phyloP scores from a whole-genome alignment of 306 rosid species.

The Lotus japonicus region DNA sequence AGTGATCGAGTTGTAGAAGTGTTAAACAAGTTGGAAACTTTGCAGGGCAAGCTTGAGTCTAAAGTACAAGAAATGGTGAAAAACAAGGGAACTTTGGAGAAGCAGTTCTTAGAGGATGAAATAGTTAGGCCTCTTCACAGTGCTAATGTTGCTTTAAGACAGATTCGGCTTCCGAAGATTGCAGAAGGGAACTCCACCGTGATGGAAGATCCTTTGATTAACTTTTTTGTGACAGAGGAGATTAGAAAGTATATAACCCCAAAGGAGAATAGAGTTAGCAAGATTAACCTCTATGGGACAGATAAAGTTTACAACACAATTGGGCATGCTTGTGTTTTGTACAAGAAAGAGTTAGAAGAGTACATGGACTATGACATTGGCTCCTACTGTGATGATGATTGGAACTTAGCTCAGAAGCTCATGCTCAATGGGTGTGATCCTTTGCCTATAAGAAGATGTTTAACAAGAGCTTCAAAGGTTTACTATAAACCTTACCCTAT shows the following conservation, averaged over 20 bases:
- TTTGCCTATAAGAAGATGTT: constrained; percentile 77
- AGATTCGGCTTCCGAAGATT: constrained; percentile 48
- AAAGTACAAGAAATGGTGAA: constrained; percentile 52
- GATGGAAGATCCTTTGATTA: constrained; percentile 75
- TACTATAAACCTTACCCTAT: constrained; percentile 68
- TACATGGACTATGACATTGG: constrained; percentile 94
- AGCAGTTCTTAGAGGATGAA: constrained; percentile 57
- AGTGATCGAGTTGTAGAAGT: constrained; percentile 64
- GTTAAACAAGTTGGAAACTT: constrained; percentile 42
- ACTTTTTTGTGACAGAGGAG: constrained; percentile 69
- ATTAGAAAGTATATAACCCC: constrained; percentile 86
- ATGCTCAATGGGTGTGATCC: constrained; percentile 95
- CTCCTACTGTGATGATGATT: constrained; percentile 91
- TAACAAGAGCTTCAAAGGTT: constrained; percentile 76
- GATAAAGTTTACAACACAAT: constrained; percentile 68
- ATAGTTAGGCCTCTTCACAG: constrained; percentile 71
- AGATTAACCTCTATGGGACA: constrained; percentile 50
- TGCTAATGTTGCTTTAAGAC: constrained; percentile 69
- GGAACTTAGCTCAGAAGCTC: constrained; percentile 79
- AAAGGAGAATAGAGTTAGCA: constrained; percentile 61
- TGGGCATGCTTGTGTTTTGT: constrained; percentile 80
- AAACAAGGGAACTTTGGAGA: constrained; percentile 33
- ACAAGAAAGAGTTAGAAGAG: constrained; percentile 60
- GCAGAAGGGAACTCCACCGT: constrained; percentile 44
- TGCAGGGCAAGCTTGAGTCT: constrained; percentile 69